Evolutionary conservation across 352 stramenopile genomes (phyloP), one percentile per base, ranked within the genome.

Genomic region (Globisporangium camurandrum): DNA sequence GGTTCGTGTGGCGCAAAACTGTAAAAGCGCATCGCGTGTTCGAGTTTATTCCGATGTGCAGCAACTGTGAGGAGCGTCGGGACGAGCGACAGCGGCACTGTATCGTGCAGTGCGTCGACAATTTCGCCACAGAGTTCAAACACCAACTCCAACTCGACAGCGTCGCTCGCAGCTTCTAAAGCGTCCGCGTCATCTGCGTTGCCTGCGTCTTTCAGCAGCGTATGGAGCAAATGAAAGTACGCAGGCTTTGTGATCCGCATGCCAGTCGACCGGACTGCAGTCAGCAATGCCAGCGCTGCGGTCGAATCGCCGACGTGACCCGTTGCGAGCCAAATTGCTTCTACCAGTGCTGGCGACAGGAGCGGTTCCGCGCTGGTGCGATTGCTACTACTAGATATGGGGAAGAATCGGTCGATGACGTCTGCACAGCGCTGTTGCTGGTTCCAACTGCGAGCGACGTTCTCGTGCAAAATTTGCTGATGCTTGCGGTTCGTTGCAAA

Each of bases 21-120:
- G 49, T 90, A 88, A 22, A 86, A 49, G n/a, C 64, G 60, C 75
- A 90, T 88, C 24, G 74, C 79, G 1, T 74, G 69, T 26, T 79
- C 46, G 2, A 80, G 56, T 47, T 79, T 57, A 11, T 66, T 70
- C 39, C 71, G 65, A 56, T 82, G 65, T 6, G 75, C 73, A 11
- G 75, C 79, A 27, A 75, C 66, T 51, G 64, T 67, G 58, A 90
- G 68, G 26, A 90, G 54, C 30, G 69, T 72, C 20, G 75, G 74
- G 9, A 77, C 55, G 31, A 88, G 49, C 2, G 65, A 75, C 34
- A 83, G 44, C n/a, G 79, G 65, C n/a, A 88, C 56, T 2, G 36
- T 66, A 48, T 71, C 55, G 2, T 66, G 56, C 8, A 75, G 48
- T 7, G 66, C 62, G 16, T 59, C 51, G 22, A 75, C 64, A 10